These are phyloP conservation scores for Cyberlindnera bimundalis DNA, from an alignment of 805 yeast genomes.

Conservation along the genomic window DNA sequence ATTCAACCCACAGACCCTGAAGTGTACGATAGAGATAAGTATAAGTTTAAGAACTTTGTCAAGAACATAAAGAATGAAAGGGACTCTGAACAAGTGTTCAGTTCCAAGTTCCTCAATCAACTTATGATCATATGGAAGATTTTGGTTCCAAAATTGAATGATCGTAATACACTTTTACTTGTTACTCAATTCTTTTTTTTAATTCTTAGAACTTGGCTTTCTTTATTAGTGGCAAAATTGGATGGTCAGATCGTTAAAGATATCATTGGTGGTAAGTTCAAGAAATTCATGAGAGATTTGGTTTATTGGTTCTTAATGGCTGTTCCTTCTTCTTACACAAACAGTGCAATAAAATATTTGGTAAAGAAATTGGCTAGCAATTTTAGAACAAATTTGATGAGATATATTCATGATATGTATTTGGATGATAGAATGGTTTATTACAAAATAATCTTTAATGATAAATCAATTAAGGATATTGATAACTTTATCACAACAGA, in stretches of 20 bases:
- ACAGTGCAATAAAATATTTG: constrained; percentile 81
- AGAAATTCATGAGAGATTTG: constrained; percentile 70
- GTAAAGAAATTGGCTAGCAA: constrained; percentile 74
- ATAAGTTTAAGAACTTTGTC: constrained; percentile 27
- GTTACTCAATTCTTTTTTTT: constrained; percentile 71
- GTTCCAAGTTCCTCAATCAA: constrained; percentile 70
- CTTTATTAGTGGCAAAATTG: constrained; percentile 77
- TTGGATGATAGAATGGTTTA: constrained; percentile 77
- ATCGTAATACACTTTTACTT: constrained; percentile 63
- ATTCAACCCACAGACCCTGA: constrained; percentile 30
- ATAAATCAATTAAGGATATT: constrained; percentile 54
- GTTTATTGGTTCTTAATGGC: constrained; percentile 87
- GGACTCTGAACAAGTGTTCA: constrained; percentile 32
- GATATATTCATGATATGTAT: constrained; percentile 89
- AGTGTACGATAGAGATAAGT: constrained; percentile 27
- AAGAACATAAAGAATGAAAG: constrained; percentile 23
- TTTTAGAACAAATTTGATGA: constrained; percentile 76
- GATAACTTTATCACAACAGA: constrained; percentile 84
- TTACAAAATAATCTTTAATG: constrained; percentile 66
- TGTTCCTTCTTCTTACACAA: constrained; percentile 89
- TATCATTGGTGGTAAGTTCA: constrained; percentile 76
- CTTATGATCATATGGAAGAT: constrained; percentile 74
- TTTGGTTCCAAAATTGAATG: constrained; percentile 69
- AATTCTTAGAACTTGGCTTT: constrained; percentile 80
- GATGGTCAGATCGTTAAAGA: constrained; percentile 93